These are phyloP conservation scores for Westerdykella sp. DNA, from an alignment of 2,329 filamentous ascomycete species.

Conservation along the genomic window DNA sequence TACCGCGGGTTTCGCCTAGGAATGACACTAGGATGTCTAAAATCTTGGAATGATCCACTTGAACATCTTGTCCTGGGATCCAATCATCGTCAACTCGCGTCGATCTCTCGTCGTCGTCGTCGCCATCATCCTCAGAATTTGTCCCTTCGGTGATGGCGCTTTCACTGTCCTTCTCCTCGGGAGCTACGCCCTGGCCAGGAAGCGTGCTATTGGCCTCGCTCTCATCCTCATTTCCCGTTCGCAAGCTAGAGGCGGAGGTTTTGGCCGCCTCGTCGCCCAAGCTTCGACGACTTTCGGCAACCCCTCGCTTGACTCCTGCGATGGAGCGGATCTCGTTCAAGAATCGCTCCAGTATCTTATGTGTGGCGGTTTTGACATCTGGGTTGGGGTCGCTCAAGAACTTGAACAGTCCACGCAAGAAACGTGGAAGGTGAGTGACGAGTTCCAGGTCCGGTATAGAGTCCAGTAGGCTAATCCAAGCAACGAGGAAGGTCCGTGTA, in stretches of 20 bases:
- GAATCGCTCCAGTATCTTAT: slow-evolving; percentile 82
- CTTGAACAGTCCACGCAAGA: slow-evolving; percentile 79
- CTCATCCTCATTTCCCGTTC: slow-evolving; percentile 24
- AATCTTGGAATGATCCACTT: slow-evolving; percentile 87
- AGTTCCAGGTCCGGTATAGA: slow-evolving; percentile 96
- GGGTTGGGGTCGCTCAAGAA: slow-evolving; percentile 87
- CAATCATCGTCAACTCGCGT: slow-evolving; percentile 75
- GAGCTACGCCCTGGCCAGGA: slow-evolving; percentile 27
- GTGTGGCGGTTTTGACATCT: slow-evolving; percentile 92
- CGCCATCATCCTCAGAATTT: slow-evolving; percentile 9
- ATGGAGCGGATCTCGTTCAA: slow-evolving; percentile 92
- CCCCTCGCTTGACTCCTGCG: slow-evolving; percentile 82
- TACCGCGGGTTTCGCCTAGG: slow-evolving; percentile 74
- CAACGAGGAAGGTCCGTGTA: slow-evolving; percentile 88
- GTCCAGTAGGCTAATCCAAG: slow-evolving; percentile 90
- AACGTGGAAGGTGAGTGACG: slow-evolving; percentile 85
- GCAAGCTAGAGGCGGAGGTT: slow-evolving; percentile 54
- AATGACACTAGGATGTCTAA: slow-evolving; percentile 87
- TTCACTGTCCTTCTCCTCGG: slow-evolving; percentile 45
- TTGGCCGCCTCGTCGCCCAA: slow-evolving; percentile 62
- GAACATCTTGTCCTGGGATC: slow-evolving; percentile 94
- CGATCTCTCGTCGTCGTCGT: slow-evolving; percentile 30
- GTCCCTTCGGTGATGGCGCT: slow-evolving; percentile 32
- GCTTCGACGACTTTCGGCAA: slow-evolving; percentile 74
- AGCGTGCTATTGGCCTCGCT: slow-evolving; percentile 57